phyloP scores from a whole-genome alignment of 148 eudicot genomes.

The Silene conica region DNA sequence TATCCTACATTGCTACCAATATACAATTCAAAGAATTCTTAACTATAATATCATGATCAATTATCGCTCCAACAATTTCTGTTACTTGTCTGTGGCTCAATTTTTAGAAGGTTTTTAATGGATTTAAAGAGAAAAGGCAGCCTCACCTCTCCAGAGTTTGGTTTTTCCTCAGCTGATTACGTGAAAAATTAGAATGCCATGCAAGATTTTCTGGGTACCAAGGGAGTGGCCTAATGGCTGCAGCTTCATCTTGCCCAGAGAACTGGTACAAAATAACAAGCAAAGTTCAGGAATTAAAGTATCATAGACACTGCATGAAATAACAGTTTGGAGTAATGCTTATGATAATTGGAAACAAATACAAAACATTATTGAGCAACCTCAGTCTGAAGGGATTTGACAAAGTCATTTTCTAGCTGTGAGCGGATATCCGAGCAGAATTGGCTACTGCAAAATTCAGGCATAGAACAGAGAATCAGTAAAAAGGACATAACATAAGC shows the following conservation, averaged over 20 bases:
- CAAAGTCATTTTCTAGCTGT: constrained; percentile 78
- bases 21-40: neutral
- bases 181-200: constrained; percentile 93
- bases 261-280: constrained; percentile 36
- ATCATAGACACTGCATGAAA: neutral
- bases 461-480: constrained; percentile 4
- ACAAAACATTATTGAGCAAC: constrained; percentile 26
- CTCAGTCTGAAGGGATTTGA: constrained; percentile 80
- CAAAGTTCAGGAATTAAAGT: neutral
- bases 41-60: too few relatives aligned
- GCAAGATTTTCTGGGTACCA: constrained; percentile 98
- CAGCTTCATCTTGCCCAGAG: constrained; percentile 65
- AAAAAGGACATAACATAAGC: neutral
- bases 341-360: neutral
- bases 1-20: neutral
- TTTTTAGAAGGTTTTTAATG: neutral
- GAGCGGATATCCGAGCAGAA: constrained; percentile 65
- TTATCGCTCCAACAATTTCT: neutral
- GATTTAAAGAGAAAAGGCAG: neutral
- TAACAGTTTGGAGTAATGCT: neutral
- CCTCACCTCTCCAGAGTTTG: constrained; percentile 77
- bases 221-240: constrained; percentile 70
- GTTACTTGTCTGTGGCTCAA: neutral
- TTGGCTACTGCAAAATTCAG: constrained; percentile 66
- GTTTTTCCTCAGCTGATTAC: constrained; percentile 86